Percentiles rank a stretch among this genome's conserved stretches.
These are phyloP conservation scores for Aspergillus diversus DNA, from an alignment of 495 filamentous ascomycete genomes.

Conservation along the genomic window DNA sequence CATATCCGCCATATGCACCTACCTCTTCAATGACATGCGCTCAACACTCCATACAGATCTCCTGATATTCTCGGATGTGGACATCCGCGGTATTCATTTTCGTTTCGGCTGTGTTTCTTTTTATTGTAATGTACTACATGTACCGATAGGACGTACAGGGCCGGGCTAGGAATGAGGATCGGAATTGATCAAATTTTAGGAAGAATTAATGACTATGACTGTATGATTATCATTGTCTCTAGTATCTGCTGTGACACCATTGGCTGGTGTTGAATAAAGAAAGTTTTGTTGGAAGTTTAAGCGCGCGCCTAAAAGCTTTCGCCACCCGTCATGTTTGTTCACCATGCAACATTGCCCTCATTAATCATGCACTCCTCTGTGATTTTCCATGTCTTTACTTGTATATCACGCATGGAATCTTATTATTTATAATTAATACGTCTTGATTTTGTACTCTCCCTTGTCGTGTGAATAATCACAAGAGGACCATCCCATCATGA, in stretches of 20 bases:
- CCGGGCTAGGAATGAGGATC: slow-evolving; percentile 29
- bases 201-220: slow-evolving; percentile 40
- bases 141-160: slow-evolving; percentile 41
- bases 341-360: too few relatives aligned
- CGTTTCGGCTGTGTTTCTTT: slow-evolving; percentile 15
- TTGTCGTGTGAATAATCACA: not conserved
- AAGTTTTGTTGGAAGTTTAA: slow-evolving; percentile 11
- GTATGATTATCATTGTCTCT: slow-evolving; percentile 39
- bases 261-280: not conserved
- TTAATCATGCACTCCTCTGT: too few relatives aligned
- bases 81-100: slow-evolving; percentile 1
- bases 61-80: slow-evolving; percentile 10
- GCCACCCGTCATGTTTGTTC: slow-evolving; percentile 15
- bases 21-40: not conserved
- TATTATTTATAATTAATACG: not conserved
- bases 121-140: slow-evolving; percentile 39
- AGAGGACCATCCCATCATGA: not conserved
- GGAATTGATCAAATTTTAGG: slow-evolving; percentile 31
- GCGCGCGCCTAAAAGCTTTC: slow-evolving; percentile 25
- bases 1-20: not conserved
- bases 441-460: slow-evolving; percentile 7
- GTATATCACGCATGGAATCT: too few relatives aligned
- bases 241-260: not conserved
- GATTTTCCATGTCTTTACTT: too few relatives aligned
- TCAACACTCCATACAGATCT: not conserved